Evolutionary conservation across 768 basidiomycete genomes (phyloP).

Genomic region (Amanita pseudoporphyria): DNA sequence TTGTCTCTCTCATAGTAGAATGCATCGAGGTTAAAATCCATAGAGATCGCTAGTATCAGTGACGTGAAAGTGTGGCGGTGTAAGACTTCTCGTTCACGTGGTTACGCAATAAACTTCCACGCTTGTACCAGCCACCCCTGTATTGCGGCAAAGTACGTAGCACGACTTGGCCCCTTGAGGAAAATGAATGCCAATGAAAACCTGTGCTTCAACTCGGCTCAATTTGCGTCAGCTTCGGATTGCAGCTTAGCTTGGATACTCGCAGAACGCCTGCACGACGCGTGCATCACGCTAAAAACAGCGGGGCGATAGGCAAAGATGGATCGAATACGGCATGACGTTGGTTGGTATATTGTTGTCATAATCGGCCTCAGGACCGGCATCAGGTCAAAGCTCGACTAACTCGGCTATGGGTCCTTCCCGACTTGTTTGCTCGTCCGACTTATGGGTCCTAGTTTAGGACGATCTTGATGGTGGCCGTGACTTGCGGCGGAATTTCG

Average conservation of each 20-base stretch:
- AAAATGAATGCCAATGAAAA: slow-evolving; percentile 1
- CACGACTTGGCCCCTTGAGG: not conserved
- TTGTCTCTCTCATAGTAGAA: slow-evolving; percentile 49
- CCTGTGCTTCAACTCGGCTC: not conserved
- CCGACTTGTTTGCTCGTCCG: not conserved
- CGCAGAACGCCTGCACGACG: not conserved
- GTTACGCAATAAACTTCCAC: slow-evolving; percentile 1
- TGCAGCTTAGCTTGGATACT: not conserved
- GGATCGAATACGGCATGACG: not conserved
- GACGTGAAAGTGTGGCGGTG: not conserved
- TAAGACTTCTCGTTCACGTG: slow-evolving; percentile 1
- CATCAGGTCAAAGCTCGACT: slow-evolving; percentile 2
- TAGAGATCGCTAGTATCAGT: slow-evolving; percentile 3
- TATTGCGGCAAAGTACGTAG: not conserved
- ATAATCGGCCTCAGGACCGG: slow-evolving; percentile 2
- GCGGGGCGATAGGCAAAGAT: not conserved
- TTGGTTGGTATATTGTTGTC: slow-evolving; percentile 6
- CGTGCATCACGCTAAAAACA: slow-evolving; percentile 1
- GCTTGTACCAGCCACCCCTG: not conserved
- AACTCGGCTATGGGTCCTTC: slow-evolving; percentile 2
- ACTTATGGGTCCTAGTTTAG: slow-evolving; percentile 7
- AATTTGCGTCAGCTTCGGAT: not conserved
- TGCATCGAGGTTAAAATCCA: slow-evolving; percentile 27
- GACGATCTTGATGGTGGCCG: not conserved
- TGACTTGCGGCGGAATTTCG: not conserved